A percentile compares a stretch with the other conserved stretches of the same genome.
phyloP scores from a whole-genome alignment of 306 rosid genomes.

The Acacia acuminata region DNA sequence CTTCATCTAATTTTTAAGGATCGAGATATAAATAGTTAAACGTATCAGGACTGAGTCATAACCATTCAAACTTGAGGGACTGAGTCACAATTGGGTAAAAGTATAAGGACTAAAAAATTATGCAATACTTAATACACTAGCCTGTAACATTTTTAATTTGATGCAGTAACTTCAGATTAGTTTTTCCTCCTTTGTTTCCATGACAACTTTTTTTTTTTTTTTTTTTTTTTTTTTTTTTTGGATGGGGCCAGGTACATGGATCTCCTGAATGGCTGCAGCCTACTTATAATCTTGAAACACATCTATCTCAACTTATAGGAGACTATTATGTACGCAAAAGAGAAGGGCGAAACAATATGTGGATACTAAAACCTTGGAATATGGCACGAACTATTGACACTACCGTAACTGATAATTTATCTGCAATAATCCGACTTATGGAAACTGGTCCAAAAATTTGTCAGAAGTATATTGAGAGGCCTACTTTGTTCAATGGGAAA shows the following conservation, averaged over 20 bases:
- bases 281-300: slow-evolving; percentile 87
- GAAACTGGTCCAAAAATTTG: slow-evolving; percentile 98
- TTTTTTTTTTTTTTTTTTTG: neutral
- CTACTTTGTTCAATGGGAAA: slow-evolving; percentile 83
- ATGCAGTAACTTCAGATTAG: neutral
- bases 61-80: too few species aligned
- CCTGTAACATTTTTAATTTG: slow-evolving; percentile 7
- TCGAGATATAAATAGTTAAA: too few species aligned
- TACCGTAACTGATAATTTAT: slow-evolving; percentile 75
- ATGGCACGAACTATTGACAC: slow-evolving; percentile 99
- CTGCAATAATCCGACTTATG: slow-evolving; percentile 85
- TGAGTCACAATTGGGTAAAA: too few species aligned
- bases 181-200: slow-evolving; percentile 7
- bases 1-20: too few species aligned
- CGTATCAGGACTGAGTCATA: too few species aligned
- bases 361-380: slow-evolving; percentile 99
- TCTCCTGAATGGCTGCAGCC: slow-evolving; percentile 93
- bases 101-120: neutral
- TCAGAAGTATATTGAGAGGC: slow-evolving; percentile 93
- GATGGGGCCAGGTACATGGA: slow-evolving; percentile 69
- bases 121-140: slow-evolving; percentile 6
- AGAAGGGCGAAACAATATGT: slow-evolving; percentile 70
- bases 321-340: slow-evolving; percentile 68
- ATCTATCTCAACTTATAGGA: slow-evolving; percentile 86
- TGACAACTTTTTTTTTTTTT: too few species aligned